Evolutionary conservation across 495 filamentous ascomycete genomes (phyloP).

Genomic region (Hyphodiscus hymeniophilus): DNA sequence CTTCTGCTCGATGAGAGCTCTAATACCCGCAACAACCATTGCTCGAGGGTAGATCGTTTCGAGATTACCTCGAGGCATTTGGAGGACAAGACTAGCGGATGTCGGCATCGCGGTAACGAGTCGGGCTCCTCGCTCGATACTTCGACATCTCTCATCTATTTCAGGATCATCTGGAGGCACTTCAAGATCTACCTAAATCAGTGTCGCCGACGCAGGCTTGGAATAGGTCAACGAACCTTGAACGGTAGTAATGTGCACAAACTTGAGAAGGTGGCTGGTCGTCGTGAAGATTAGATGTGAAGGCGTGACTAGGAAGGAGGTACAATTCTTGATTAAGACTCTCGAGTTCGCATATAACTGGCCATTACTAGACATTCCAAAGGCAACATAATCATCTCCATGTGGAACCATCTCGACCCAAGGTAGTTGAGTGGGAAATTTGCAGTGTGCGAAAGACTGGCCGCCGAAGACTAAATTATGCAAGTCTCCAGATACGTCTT

Average conservation of each 20-base stretch:
- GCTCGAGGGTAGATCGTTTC: constrained; percentile 93
- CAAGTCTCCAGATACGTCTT: constrained; percentile 13
- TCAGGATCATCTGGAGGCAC: constrained; percentile 85
- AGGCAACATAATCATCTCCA: constrained; percentile 34
- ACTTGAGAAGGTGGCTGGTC: constrained; percentile 83
- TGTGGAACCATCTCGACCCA: constrained; percentile 39
- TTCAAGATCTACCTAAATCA: constrained; percentile 50
- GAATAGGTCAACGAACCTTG: constrained; percentile 43
- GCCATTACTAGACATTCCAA: constrained; percentile 65
- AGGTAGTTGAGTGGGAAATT: constrained; percentile 39
- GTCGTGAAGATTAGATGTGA: constrained; percentile 87
- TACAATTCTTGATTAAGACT: constrained; percentile 73
- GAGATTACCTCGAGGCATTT: constrained; percentile 92
- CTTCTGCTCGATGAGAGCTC: constrained; percentile 66
- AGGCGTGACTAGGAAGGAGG: constrained; percentile 78
- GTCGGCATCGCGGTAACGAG: constrained; percentile 87
- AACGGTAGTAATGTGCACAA: constrained; percentile 68
- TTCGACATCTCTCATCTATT: constrained; percentile 85
- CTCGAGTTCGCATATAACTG: constrained; percentile 69
- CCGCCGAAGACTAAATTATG: constrained; percentile 8
- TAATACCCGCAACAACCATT: constrained; percentile 81
- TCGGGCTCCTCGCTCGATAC: constrained; percentile 78
- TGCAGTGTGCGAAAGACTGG: constrained; percentile 11
- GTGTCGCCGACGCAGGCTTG: constrained; percentile 3
- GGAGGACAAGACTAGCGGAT: constrained; percentile 70